Conservation (phyloP, 768 basidiomycete genomes). For the Asterophora parasitica region DNA sequence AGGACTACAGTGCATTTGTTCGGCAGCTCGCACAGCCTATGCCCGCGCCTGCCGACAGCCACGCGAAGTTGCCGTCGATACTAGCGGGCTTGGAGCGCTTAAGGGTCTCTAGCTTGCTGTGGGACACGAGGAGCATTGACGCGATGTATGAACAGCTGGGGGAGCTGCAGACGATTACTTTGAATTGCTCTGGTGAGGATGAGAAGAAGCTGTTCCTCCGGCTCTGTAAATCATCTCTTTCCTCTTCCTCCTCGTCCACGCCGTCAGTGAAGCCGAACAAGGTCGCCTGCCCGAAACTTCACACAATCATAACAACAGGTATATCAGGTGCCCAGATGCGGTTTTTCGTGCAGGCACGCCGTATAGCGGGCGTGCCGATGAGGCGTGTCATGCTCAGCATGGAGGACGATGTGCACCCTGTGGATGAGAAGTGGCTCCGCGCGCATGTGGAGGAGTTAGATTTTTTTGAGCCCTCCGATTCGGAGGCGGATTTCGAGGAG, state of each 20-base stretch:
- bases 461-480: conserved; percentile 55
- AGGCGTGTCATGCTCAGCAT: conserved; percentile 43
- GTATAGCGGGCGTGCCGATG: conserved; percentile 40
- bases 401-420: conserved; percentile 33
- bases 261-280: conserved; percentile 15
- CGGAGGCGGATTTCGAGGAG: conserved; percentile 32
- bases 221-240: conserved; percentile 12
- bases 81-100: conserved; percentile 47
- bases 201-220: conserved; percentile 26
- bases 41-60: conserved; percentile 11
- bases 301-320: conserved; percentile 41
- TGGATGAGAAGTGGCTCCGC: conserved; percentile 49
- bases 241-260: neutral
- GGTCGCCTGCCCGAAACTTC: conserved; percentile 47
- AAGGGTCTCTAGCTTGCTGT: conserved; percentile 48
- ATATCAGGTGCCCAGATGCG: conserved; percentile 38
- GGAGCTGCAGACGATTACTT: conserved; percentile 38
- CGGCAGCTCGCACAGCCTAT: conserved; percentile 36
- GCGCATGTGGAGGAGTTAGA: conserved; percentile 46
- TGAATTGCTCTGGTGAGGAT: conserved; percentile 29
- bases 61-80: conserved; percentile 34
- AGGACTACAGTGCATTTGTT: conserved; percentile 50
- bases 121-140: conserved; percentile 27
- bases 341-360: conserved; percentile 39
- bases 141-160: conserved; percentile 43